A percentile compares a stretch with the other conserved stretches of the same genome.
Conservation (phyloP, 106 monocot species). For the Apostasia ramifera region DNA sequence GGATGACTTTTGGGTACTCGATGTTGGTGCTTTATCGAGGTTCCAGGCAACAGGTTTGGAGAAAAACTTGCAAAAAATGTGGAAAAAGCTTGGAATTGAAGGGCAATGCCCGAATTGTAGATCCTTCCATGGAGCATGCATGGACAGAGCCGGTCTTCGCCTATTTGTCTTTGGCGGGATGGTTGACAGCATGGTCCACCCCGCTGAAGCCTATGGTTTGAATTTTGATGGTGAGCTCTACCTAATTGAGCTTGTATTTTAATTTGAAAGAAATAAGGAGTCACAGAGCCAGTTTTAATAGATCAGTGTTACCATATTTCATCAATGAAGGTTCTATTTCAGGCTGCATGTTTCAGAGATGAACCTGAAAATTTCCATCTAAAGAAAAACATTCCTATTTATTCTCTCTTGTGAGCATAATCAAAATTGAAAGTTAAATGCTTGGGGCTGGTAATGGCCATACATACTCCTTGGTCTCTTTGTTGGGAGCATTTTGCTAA, state of each 20-base stretch:
- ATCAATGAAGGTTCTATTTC: neutral
- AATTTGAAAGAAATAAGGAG: slow-evolving; percentile 15
- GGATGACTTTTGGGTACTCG: slow-evolving; percentile 80
- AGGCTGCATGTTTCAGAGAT: neutral
- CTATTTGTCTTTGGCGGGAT: slow-evolving; percentile 82
- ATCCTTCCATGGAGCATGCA: slow-evolving; percentile 78
- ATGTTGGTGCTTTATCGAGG: slow-evolving; percentile 22
- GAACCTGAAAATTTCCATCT: neutral
- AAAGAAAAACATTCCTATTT: neutral
- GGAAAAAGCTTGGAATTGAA: slow-evolving; percentile 58
- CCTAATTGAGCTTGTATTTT: slow-evolving; percentile 46
- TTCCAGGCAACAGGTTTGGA: slow-evolving; percentile 8
- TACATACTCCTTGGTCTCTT: neutral
- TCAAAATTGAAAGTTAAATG: no score
- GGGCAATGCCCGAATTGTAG: slow-evolving; percentile 42
- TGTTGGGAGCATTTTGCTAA: neutral
- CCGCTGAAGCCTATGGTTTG: slow-evolving; percentile 55
- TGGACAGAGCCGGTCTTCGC: slow-evolving; percentile 43
- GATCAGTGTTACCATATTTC: neutral
- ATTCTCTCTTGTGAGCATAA: neutral
- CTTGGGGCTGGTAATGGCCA: no score
- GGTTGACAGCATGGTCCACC: slow-evolving; percentile 62
- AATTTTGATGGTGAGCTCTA: slow-evolving; percentile 72
- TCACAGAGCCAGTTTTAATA: neutral
- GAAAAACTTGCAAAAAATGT: slow-evolving; percentile 28